A percentile compares a stretch with the other conserved stretches of the same genome.
Conservation (phyloP, 345 rosid genomes). For the Trapa bicornis region DNA sequence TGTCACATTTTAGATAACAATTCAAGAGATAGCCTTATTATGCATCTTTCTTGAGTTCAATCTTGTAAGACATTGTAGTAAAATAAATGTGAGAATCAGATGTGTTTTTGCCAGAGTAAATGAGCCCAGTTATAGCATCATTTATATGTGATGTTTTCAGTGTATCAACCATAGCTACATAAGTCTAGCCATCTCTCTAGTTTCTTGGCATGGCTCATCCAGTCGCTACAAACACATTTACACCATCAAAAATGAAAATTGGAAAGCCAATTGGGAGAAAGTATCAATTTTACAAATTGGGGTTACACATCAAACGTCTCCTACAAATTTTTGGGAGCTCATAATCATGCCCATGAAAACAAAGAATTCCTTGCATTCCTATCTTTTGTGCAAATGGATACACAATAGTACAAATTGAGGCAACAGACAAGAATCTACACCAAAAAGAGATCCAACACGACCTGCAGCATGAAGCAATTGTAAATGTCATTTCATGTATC, state of each 20-base stretch:
- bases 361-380: background rate
- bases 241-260: background rate
- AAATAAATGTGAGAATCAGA: background rate
- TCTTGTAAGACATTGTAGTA: background rate
- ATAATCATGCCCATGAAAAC: background rate
- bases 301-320: background rate
- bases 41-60: background rate
- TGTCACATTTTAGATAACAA: background rate
- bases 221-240: background rate
- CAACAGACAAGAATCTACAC: background rate
- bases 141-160: background rate
- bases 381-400: constrained; percentile 1
- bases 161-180: background rate
- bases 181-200: background rate
- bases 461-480: constrained; percentile 2
- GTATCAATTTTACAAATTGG: background rate
- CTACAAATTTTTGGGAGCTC: background rate
- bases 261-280: background rate
- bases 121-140: background rate
- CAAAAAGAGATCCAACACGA: background rate
- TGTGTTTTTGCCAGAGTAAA: background rate
- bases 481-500: background rate
- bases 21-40: background rate
- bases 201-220: background rate
- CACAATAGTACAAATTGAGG: background rate